Conservation (phyloP, 1,139 yeast species). For the Candida frijolesensis region DNA sequence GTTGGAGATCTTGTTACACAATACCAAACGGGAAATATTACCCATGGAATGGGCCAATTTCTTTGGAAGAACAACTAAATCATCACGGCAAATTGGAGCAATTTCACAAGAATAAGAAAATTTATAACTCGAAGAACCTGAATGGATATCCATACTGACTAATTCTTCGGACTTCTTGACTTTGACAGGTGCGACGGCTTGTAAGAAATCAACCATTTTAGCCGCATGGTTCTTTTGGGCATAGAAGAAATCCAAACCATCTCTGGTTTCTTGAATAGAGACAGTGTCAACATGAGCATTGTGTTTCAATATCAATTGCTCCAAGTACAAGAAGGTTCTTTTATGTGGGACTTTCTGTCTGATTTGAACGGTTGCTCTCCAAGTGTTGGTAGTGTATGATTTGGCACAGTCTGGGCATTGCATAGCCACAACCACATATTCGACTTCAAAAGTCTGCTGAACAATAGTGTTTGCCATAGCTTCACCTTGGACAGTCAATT, state of each 20-base stretch:
- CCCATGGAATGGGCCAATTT: slow-evolving; percentile 84
- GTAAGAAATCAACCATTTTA: slow-evolving; percentile 89
- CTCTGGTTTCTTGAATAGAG: slow-evolving; percentile 87
- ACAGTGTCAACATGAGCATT: slow-evolving; percentile 95
- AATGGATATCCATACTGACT: slow-evolving; percentile 88
- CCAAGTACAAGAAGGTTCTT: slow-evolving; percentile 91
- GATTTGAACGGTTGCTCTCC: slow-evolving; percentile 97
- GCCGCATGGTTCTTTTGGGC: slow-evolving; percentile 88
- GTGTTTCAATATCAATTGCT: slow-evolving; percentile 90
- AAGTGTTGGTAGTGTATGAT: slow-evolving; percentile 91
- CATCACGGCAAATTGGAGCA: slow-evolving; percentile 98
- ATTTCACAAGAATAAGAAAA: slow-evolving; percentile 92
- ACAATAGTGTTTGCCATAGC: slow-evolving; percentile 90
- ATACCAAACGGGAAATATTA: slow-evolving; percentile 76
- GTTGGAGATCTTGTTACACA: slow-evolving; percentile 84
- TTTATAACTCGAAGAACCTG: slow-evolving; percentile 85
- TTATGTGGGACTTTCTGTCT: slow-evolving; percentile 97
- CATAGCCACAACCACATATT: slow-evolving; percentile 90
- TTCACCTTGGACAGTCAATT: slow-evolving; percentile 95
- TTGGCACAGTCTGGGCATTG: slow-evolving; percentile 99
- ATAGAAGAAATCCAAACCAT: slow-evolving; percentile 94
- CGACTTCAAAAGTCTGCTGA: slow-evolving; percentile 95
- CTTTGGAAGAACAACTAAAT: slow-evolving; percentile 85
- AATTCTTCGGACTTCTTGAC: slow-evolving; percentile 87
- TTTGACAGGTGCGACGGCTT: slow-evolving; percentile 85